phyloP scores from a whole-genome alignment of 1,284 basidiomycete genomes.

The Cutaneotrichosporon sp. region DNA sequence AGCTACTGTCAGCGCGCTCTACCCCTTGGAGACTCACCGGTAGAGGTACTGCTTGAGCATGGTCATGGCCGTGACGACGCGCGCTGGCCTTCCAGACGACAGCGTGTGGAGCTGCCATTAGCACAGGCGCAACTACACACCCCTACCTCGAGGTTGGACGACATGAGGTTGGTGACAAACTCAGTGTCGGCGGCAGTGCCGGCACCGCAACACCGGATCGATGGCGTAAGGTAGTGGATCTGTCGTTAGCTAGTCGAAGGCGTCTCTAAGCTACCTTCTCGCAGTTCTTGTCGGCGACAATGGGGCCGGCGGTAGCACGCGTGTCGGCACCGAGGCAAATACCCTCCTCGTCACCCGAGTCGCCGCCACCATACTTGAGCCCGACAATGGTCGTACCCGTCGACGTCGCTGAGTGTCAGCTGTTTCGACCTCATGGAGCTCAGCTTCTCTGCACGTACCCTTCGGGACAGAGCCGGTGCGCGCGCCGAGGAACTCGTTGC shows the following conservation, averaged over 20 bases:
- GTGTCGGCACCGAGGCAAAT: conserved; percentile 96
- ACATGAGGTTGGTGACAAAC: conserved; percentile 83
- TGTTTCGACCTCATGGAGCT: neutral
- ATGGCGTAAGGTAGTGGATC: conserved; percentile 95
- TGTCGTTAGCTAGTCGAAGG: conserved; percentile 40
- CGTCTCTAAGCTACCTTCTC: conserved; percentile 73
- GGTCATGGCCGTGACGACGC: conserved; percentile 95
- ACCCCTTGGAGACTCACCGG: conserved; percentile 51
- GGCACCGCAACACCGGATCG: conserved; percentile 95
- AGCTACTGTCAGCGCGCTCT: conserved; percentile 51
- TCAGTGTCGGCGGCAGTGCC: conserved; percentile 98
- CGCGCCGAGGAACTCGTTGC: conserved; percentile 68
- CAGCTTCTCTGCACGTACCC: conserved; percentile 20
- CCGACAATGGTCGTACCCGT: conserved; percentile 97
- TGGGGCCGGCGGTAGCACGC: conserved; percentile 85
- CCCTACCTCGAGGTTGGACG: conserved; percentile 73
- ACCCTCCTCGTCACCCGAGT: conserved; percentile 63
- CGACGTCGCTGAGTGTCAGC: conserved; percentile 65
- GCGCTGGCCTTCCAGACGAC: conserved; percentile 76
- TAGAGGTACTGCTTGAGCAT: conserved; percentile 89
- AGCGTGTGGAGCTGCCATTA: conserved; percentile 63
- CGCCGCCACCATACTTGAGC: conserved; percentile 66
- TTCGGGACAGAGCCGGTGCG: conserved; percentile 50
- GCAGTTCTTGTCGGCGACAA: conserved; percentile 99
- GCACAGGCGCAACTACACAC: neutral